Conservation (phyloP, 2,329 filamentous ascomycete species). For the Aspergillus thermomutatus region DNA sequence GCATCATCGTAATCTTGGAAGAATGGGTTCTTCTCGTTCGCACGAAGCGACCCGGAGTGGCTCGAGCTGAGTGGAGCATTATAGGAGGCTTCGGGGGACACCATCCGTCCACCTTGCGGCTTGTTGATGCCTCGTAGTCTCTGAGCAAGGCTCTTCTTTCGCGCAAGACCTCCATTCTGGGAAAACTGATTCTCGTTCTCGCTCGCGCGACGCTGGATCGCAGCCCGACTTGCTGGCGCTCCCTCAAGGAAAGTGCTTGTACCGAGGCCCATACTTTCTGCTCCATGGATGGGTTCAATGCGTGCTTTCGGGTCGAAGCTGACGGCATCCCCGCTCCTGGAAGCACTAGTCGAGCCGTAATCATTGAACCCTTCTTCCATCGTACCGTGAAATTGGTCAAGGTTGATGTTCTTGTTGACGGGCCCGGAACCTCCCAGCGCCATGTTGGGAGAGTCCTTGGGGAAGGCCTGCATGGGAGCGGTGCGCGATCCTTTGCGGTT, state of each 20-base stretch:
- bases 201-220: slow-evolving; percentile 71
- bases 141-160: slow-evolving; percentile 94
- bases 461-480: slow-evolving; percentile 95
- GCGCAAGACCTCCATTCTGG: slow-evolving; percentile 55
- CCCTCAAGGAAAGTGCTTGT: slow-evolving; percentile 96
- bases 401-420: slow-evolving; percentile 74
- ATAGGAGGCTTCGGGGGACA: slow-evolving; percentile 51
- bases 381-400: slow-evolving; percentile 82
- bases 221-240: slow-evolving; percentile 76
- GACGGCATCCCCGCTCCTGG: slow-evolving; percentile 33
- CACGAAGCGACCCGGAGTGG: slow-evolving; percentile 31
- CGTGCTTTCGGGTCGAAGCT: slow-evolving; percentile 66
- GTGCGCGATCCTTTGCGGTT: slow-evolving; percentile 79
- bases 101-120: slow-evolving; percentile 59
- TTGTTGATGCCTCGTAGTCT: slow-evolving; percentile 79
- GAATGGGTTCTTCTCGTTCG: slow-evolving; percentile 69
- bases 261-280: slow-evolving; percentile 78
- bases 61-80: slow-evolving; percentile 31
- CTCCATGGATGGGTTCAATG: slow-evolving; percentile 74
- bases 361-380: slow-evolving; percentile 85
- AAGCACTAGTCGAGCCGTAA: slow-evolving; percentile 54
- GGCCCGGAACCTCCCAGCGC: slow-evolving; percentile 83
- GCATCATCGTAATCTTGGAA: slow-evolving; percentile 73
- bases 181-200: slow-evolving; percentile 56
- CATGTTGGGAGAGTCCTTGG: slow-evolving; percentile 89